Percentiles rank a stretch among this genome's conserved stretches.
phyloP scores from a whole-genome alignment of 495 filamentous ascomycete genomes.

The Monascus purpureus region DNA sequence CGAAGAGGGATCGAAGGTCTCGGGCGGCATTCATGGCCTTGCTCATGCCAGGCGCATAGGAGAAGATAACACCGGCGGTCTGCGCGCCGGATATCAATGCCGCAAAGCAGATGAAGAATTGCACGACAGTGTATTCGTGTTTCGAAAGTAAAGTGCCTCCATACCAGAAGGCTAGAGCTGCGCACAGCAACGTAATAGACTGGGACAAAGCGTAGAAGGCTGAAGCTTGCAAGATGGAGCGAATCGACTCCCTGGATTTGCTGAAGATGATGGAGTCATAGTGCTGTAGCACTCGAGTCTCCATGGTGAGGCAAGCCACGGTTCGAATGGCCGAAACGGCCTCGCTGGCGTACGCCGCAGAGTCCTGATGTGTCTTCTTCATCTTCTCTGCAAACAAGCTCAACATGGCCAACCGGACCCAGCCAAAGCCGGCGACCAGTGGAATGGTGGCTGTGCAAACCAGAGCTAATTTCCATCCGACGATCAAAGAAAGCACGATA shows the following conservation, averaged over 20 bases:
- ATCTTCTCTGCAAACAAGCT: constrained; percentile 34
- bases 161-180: constrained; percentile 39
- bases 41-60: constrained; percentile 30
- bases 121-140: constrained; percentile 31
- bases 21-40: constrained; percentile 26
- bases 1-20: constrained; percentile 16
- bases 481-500: constrained; percentile 35
- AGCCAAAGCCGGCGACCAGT: constrained; percentile 35
- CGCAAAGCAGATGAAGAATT: constrained; percentile 41
- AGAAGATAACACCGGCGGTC: constrained; percentile 32
- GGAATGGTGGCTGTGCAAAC: constrained; percentile 40
- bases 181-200: constrained; percentile 16
- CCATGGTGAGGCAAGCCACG: constrained; percentile 38
- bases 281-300: constrained; percentile 23
- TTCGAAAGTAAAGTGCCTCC: constrained; percentile 29
- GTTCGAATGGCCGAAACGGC: constrained; percentile 36
- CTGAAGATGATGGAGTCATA: constrained; percentile 32
- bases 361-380: constrained; percentile 29
- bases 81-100: constrained; percentile 37
- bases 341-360: constrained; percentile 37
- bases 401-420: constrained; percentile 30
- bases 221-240: constrained; percentile 4
- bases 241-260: constrained; percentile 31
- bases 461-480: constrained; percentile 47
- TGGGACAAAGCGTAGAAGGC: constrained; percentile 10